phyloP scores from a whole-genome alignment of 495 filamentous ascomycete species.

The Trichoderma parareesei region DNA sequence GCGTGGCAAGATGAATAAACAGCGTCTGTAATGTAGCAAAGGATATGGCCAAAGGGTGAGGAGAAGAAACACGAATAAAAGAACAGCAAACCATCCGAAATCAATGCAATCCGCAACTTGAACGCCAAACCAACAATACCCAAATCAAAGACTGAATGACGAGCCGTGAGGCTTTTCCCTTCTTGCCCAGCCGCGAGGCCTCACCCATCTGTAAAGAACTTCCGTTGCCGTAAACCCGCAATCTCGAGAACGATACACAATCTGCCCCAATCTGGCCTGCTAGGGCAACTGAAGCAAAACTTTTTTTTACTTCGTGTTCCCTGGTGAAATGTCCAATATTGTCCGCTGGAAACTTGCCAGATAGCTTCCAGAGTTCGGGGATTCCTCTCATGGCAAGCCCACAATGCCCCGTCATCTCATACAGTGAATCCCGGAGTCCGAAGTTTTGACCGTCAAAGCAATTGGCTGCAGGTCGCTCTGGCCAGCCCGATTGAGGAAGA shows the following conservation, averaged over 20 bases:
- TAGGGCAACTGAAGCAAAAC: neutral
- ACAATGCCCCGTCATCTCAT: no score
- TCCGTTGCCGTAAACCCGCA: neutral
- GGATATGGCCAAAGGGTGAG: neutral
- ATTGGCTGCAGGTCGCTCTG: neutral
- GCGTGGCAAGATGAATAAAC: neutral
- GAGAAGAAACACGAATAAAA: neutral
- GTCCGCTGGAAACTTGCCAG: neutral
- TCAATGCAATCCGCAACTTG: neutral
- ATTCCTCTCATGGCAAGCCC: neutral
- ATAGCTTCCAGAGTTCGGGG: neutral
- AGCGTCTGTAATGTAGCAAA: neutral
- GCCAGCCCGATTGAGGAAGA: no score
- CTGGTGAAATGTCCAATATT: neutral
- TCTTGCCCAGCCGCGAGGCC: conserved; percentile 16
- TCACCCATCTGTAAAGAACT: conserved; percentile 8
- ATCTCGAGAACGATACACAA: neutral
- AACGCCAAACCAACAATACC: conserved; percentile 10
- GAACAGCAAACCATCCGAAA: neutral
- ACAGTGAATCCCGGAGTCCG: neutral
- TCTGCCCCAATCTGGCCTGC: neutral
- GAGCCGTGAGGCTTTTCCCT: conserved; percentile 14
- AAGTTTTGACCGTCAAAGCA: neutral
- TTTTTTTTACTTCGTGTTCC: conserved; percentile 6
- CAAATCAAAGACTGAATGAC: neutral